phyloP scores from a whole-genome alignment of 305 asterid genomes.

The Andrographis paniculata region DNA sequence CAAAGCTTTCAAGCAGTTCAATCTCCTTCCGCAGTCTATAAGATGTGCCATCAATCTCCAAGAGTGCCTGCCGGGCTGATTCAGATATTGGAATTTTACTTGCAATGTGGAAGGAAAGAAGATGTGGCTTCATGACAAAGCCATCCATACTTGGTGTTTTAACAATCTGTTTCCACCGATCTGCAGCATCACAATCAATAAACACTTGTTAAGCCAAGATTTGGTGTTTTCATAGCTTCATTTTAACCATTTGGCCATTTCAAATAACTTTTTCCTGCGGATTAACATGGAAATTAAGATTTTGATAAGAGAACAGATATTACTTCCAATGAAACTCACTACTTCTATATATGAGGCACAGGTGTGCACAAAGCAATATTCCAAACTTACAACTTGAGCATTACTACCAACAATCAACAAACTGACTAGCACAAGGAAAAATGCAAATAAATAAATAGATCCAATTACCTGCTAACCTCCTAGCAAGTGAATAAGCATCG shows the following conservation, averaged over 20 bases:
- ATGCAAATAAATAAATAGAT: too few relatives aligned
- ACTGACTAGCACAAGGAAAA: neutral
- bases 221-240: neutral
- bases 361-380: neutral
- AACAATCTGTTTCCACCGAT: slow-evolving; percentile 82
- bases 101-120: slow-evolving; percentile 88
- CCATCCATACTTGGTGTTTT: slow-evolving; percentile 75
- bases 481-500: slow-evolving; percentile 79
- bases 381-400: slow-evolving; percentile 5
- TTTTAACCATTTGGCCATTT: slow-evolving; percentile 2
- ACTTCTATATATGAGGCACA: neutral
- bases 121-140: slow-evolving; percentile 71
- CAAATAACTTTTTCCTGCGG: too few relatives aligned
- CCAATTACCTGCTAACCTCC: slow-evolving; percentile 73
- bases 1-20: slow-evolving; percentile 86
- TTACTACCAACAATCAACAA: neutral
- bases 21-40: slow-evolving; percentile 87
- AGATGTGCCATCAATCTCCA: slow-evolving; percentile 92
- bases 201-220: slow-evolving; percentile 10
- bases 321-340: too few relatives aligned
- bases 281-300: too few relatives aligned
- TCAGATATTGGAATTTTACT: slow-evolving; percentile 96
- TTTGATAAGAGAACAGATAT: too few relatives aligned
- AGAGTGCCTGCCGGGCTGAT: slow-evolving; percentile 84
- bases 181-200: slow-evolving; percentile 40